Evolutionary conservation across 257 asterid species (phyloP).

Genomic region (Phtheirospermum japonicum): DNA sequence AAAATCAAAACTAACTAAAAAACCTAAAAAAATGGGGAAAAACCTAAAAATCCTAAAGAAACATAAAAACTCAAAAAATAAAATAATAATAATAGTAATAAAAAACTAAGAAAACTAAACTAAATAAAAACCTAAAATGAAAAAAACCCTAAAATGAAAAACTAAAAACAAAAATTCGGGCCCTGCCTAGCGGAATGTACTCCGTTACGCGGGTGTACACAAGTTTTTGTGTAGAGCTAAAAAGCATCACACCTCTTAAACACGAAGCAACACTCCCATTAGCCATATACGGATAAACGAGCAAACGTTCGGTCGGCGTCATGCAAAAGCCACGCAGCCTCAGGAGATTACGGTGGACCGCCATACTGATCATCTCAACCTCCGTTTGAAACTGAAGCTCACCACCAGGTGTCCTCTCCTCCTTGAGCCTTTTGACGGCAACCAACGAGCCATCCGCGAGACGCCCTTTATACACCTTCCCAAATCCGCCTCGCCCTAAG

Average conservation of each 20-base stretch:
- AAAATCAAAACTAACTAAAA: too few relatives aligned
- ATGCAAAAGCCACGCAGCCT: constrained; percentile 54
- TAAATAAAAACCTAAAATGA: too few relatives aligned
- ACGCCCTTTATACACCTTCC: constrained; percentile 53
- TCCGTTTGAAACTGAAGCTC: constrained; percentile 58
- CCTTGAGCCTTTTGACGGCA: constrained; percentile 54
- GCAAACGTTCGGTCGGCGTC: constrained; percentile 59
- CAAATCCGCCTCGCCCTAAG: constrained; percentile 54
- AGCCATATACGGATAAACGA: constrained; percentile 60
- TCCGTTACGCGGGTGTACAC: too few relatives aligned
- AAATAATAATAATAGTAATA: too few relatives aligned
- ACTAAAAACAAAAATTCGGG: too few relatives aligned
- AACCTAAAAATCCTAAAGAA: too few relatives aligned
- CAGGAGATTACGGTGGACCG: constrained; percentile 58
- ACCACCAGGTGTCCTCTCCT: constrained; percentile 56
- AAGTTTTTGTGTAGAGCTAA: neutral
- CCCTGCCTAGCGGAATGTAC: too few relatives aligned
- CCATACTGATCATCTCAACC: constrained; percentile 57
- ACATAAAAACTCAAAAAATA: too few relatives aligned
- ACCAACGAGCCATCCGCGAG: constrained; percentile 48
- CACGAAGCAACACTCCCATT: constrained; percentile 63
- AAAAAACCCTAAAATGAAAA: too few relatives aligned
- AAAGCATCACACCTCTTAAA: constrained; percentile 42
- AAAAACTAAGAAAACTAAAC: too few relatives aligned
- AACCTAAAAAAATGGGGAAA: too few relatives aligned